phyloP scores from a whole-genome alignment of 75 land plant species.

The Cupressus sempervirens region DNA sequence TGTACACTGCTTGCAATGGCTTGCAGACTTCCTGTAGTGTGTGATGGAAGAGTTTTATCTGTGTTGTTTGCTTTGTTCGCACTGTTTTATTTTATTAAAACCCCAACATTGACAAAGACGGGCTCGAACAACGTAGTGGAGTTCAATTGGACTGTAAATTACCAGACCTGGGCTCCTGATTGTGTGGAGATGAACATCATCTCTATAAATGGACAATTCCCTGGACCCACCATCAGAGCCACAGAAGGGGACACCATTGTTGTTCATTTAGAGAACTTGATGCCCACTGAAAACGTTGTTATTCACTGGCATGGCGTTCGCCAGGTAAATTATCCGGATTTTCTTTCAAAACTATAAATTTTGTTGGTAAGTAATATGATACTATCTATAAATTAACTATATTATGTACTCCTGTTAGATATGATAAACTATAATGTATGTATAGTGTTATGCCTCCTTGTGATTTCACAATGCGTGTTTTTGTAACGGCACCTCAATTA shows the following conservation, averaged over 20 bases:
- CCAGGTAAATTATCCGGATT: constrained; percentile 33
- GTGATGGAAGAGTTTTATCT: background rate
- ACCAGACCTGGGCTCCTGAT: constrained; percentile 30
- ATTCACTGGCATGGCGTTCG: constrained; percentile 90
- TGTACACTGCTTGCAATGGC: no score
- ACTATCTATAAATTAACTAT: no score
- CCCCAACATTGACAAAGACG: no score
- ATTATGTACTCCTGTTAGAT: no score
- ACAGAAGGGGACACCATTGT: constrained; percentile 65
- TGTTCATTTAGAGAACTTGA: constrained; percentile 58
- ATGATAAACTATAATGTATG: no score
- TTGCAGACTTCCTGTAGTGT: no score
- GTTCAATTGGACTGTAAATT: constrained; percentile 3
- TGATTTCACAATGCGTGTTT: no score
- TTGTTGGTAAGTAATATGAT: no score
- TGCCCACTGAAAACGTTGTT: constrained; percentile 62
- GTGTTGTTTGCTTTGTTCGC: background rate
- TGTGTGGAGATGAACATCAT: background rate
- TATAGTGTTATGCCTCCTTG: no score
- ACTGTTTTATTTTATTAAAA: background rate
- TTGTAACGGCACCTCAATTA: no score
- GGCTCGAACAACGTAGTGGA: no score
- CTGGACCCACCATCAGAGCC: constrained; percentile 56
- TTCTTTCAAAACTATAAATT: no score
- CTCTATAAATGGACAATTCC: background rate